Conservation (phyloP, 2,329 filamentous ascomycete genomes). For the Apiospora phragmitis region DNA sequence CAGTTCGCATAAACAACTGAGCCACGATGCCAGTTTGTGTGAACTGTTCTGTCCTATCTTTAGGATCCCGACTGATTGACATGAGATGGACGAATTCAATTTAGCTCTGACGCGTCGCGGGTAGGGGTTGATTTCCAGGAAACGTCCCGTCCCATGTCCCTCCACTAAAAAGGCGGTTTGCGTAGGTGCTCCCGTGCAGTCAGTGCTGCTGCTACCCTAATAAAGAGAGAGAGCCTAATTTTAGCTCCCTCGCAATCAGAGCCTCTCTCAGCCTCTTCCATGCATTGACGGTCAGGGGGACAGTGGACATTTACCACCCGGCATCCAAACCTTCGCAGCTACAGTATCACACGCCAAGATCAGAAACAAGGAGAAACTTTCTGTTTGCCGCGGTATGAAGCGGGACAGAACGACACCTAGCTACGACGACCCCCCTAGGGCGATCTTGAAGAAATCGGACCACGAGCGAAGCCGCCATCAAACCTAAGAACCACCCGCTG, state of each 20-base stretch:
- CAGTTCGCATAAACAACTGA: neutral
- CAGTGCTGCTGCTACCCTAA: neutral
- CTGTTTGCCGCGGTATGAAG: neutral
- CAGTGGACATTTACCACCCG: neutral
- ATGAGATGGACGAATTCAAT: neutral
- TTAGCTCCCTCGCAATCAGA: neutral
- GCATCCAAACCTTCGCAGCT: neutral
- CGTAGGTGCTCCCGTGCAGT: neutral
- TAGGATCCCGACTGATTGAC: neutral
- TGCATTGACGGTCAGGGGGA: slow-evolving; percentile 1
- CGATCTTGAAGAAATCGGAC: neutral
- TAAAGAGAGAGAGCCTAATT: neutral
- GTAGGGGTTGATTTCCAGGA: neutral
- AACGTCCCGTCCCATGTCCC: neutral
- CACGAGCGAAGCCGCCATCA: neutral
- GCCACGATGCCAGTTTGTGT: neutral
- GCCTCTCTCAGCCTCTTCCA: slow-evolving; percentile 3
- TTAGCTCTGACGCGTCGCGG: slow-evolving; percentile 5
- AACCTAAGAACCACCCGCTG: neutral
- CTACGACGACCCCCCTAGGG: neutral
- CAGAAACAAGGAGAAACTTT: neutral
- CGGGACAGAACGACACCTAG: neutral
- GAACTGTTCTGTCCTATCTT: neutral
- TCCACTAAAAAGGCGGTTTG: neutral
- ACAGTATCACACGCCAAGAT: neutral